phyloP scores from a whole-genome alignment of 257 asterid species.

The Catharanthus roseus region DNA sequence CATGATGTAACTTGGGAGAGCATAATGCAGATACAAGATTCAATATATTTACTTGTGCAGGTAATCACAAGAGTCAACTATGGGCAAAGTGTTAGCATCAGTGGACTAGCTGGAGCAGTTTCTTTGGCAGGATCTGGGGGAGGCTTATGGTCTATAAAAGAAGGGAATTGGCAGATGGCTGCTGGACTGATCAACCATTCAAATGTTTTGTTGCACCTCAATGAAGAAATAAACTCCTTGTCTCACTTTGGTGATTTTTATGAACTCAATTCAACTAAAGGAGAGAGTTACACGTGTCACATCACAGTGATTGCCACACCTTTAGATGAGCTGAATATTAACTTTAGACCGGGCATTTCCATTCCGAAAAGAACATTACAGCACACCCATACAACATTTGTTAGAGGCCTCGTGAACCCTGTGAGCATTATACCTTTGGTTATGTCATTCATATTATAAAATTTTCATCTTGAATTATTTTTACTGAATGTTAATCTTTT shows the following conservation, averaged over 20 bases:
- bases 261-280: slow-evolving; percentile 74
- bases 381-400: slow-evolving; percentile 86
- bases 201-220: slow-evolving; percentile 59
- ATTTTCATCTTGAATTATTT: neutral
- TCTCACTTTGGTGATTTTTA: slow-evolving; percentile 53
- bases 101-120: slow-evolving; percentile 96
- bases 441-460: neutral
- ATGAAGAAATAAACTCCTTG: slow-evolving; percentile 76
- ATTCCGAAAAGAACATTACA: slow-evolving; percentile 83
- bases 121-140: slow-evolving; percentile 93
- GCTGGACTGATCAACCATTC: slow-evolving; percentile 72
- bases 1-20: neutral
- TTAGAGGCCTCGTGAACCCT: slow-evolving; percentile 82
- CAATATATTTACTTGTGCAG: slow-evolving; percentile 27
- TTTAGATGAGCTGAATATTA: slow-evolving; percentile 74
- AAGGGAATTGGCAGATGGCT: slow-evolving; percentile 98
- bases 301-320: slow-evolving; percentile 90
- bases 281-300: slow-evolving; percentile 63
- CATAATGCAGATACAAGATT: neutral
- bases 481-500: neutral
- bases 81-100: slow-evolving; percentile 84
- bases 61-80: slow-evolving; percentile 92
- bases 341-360: slow-evolving; percentile 59
- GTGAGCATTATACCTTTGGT: slow-evolving; percentile 40
- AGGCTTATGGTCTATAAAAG: slow-evolving; percentile 85